These are phyloP conservation scores for Raphanus raphanistrum DNA, from an alignment of 345 rosid genomes.

Conservation along the genomic window DNA sequence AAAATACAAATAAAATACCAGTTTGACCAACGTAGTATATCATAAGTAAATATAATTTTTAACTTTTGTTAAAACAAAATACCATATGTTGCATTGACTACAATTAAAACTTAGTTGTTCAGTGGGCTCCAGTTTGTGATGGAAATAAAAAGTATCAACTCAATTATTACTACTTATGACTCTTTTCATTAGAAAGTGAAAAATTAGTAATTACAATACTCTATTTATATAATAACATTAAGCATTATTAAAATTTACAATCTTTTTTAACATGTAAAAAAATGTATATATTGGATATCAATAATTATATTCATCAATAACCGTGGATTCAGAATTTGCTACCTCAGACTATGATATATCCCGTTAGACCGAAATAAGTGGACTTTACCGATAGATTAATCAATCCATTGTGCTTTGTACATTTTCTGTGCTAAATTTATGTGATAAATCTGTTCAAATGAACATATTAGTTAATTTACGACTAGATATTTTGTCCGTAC, in stretches of 20 bases:
- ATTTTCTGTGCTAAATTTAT: too few species aligned
- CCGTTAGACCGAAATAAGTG: too few species aligned
- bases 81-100: not conserved
- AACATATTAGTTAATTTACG: too few species aligned
- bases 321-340: too few species aligned
- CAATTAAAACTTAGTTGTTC: not conserved
- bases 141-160: not conserved
- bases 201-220: not conserved
- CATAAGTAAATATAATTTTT: not conserved
- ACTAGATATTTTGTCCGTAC: too few species aligned
- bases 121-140: not conserved
- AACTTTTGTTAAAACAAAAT: not conserved
- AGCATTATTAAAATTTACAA: not conserved
- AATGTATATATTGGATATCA: not conserved
- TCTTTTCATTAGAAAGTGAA: not conserved
- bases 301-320: not conserved
- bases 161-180: not conserved
- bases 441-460: too few species aligned
- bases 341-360: too few species aligned
- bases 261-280: not conserved
- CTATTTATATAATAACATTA: not conserved
- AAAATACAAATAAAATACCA: not conserved
- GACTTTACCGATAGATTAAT: too few species aligned
- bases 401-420: too few species aligned
- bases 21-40: not conserved